These are phyloP conservation scores for Adansonia rubrostipa DNA, from an alignment of 441 rosid genomes.

Conservation along the genomic window DNA sequence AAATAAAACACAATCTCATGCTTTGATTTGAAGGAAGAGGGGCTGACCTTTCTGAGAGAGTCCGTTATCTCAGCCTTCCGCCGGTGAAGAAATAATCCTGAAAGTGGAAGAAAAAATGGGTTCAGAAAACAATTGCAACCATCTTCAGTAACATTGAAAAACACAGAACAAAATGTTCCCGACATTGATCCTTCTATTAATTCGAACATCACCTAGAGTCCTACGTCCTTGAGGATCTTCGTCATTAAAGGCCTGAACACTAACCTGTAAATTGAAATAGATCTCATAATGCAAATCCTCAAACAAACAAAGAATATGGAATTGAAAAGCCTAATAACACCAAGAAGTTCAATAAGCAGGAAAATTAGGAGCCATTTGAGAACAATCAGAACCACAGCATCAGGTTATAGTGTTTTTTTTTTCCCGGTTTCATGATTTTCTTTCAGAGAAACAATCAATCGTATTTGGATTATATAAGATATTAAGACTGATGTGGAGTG, in stretches of 20 bases:
- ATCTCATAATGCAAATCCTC: slow-evolving; percentile 24
- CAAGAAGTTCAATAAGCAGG: slow-evolving; percentile 7
- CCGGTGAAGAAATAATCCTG: slow-evolving; percentile 94
- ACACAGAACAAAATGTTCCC: slow-evolving; percentile 11
- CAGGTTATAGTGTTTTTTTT: neutral
- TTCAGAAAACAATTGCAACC: slow-evolving; percentile 11
- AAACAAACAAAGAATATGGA: slow-evolving; percentile 8
- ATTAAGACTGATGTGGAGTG: neutral
- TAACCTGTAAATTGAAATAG: slow-evolving; percentile 58
- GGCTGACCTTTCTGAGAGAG: slow-evolving; percentile 69
- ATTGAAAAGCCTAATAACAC: slow-evolving; percentile 13
- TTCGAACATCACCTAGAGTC: slow-evolving; percentile 68
- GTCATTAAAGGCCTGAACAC: slow-evolving; percentile 91
- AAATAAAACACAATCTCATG: slow-evolving; percentile 15
- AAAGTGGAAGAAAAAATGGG: slow-evolving; percentile 34
- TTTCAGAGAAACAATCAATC: slow-evolving; percentile 9
- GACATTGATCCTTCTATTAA: slow-evolving; percentile 3
- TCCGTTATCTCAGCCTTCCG: slow-evolving; percentile 84
- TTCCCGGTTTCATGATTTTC: neutral
- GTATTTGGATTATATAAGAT: neutral
- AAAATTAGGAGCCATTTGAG: slow-evolving; percentile 12
- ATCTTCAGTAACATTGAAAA: neutral
- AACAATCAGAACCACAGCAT: neutral
- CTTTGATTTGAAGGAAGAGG: neutral
- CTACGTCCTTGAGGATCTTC: slow-evolving; percentile 98